Percentiles rank a stretch among this genome's conserved stretches.
Conservation (phyloP, 2,329 filamentous ascomycete genomes). For the Colletotrichum endophyticum region DNA sequence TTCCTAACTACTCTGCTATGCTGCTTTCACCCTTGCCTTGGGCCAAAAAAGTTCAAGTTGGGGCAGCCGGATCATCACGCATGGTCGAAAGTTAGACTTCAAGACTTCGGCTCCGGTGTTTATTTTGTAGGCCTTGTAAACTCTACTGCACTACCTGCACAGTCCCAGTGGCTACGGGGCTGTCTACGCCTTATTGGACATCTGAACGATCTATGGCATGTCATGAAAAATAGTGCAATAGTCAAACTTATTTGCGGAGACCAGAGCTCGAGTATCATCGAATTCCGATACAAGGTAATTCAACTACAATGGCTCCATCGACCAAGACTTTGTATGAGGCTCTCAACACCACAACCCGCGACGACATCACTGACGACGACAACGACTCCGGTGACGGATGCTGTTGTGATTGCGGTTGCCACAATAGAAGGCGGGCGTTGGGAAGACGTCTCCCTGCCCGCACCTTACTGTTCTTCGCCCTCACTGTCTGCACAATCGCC, state of each 20-base stretch:
- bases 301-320: background rate
- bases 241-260: rapidly evolving
- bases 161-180: background rate
- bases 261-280: rapidly evolving
- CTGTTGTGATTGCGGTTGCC: background rate
- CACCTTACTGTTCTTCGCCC: background rate
- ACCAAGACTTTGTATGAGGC: background rate
- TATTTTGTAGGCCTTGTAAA: background rate
- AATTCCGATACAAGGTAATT: background rate
- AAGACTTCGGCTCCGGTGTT: background rate
- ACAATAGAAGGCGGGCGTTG: background rate
- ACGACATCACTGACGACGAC: background rate
- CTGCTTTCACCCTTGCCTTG: background rate
- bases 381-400: background rate
- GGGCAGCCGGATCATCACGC: background rate
- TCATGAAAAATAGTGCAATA: background rate
- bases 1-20: too few relatives aligned
- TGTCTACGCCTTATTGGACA: background rate
- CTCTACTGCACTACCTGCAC: background rate
- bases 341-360: rapidly evolving
- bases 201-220: background rate
- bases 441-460: background rate
- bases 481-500: background rate
- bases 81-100: background rate
- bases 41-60: background rate